These are phyloP conservation scores for Edaphochlamys debaryana DNA, from an alignment of 139 green algal genomes.

Conservation along the genomic window DNA sequence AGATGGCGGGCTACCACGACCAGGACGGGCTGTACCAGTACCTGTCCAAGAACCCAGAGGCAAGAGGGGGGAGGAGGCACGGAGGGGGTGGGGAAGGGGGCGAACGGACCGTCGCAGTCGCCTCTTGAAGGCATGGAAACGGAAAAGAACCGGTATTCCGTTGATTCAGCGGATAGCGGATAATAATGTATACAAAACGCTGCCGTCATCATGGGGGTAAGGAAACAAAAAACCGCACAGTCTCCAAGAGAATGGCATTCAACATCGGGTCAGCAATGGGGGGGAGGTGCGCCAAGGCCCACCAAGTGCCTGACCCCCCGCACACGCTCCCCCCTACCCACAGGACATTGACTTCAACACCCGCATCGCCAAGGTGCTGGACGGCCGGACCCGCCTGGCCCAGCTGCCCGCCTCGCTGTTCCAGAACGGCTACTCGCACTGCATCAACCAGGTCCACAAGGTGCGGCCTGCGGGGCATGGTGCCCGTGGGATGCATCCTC, in stretches of 20 bases:
- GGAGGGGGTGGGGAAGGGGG: not conserved
- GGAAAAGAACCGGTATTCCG: too few species aligned
- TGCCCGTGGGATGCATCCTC: too few species aligned
- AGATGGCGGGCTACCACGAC: constrained; percentile 37
- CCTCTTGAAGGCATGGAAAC: too few species aligned
- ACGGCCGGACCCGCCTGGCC: constrained; percentile 27
- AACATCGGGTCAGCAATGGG: too few species aligned
- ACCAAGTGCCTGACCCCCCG: too few species aligned
- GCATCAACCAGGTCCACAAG: constrained; percentile 56
- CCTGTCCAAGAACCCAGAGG: constrained; percentile 22
- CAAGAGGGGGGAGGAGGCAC: not conserved
- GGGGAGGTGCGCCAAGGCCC: too few species aligned
- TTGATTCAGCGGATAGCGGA: too few species aligned
- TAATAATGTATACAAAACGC: too few species aligned
- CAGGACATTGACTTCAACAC: constrained; percentile 7
- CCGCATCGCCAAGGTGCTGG: constrained; percentile 19
- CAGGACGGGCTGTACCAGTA: constrained; percentile 55
- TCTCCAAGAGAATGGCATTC: too few species aligned
- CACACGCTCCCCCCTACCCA: not conserved
- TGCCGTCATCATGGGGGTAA: too few species aligned
- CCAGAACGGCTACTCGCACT: constrained; percentile 55
- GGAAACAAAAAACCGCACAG: too few species aligned
- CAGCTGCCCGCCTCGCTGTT: constrained; percentile 52
- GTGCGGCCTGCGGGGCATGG: not conserved
- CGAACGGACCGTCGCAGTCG: too few species aligned